These are phyloP conservation scores for Pulveroboletus sp. DNA, from an alignment of 768 basidiomycete genomes.

Conservation along the genomic window DNA sequence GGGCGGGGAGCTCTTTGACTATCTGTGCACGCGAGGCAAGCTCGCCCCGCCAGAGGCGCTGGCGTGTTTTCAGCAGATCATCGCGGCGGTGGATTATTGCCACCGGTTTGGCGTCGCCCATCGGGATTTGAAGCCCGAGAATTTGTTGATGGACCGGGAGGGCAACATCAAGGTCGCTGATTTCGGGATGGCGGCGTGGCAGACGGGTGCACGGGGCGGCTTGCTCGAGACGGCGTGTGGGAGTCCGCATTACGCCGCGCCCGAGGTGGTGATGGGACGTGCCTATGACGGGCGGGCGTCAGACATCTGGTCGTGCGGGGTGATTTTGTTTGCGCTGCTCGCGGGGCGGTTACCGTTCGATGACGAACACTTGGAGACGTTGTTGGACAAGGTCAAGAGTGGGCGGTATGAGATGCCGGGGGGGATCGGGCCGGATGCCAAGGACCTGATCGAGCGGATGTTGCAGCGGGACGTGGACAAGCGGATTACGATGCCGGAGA, in stretches of 20 bases:
- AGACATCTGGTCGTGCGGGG: slow-evolving; percentile 96
- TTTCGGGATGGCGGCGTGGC: slow-evolving; percentile 98
- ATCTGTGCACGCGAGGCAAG: slow-evolving; percentile 76
- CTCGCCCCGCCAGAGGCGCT: slow-evolving; percentile 72
- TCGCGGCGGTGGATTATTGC: slow-evolving; percentile 87
- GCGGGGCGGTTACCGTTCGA: slow-evolving; percentile 90
- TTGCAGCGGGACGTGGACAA: slow-evolving; percentile 68
- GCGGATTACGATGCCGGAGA: slow-evolving; percentile 81
- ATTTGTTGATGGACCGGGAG: slow-evolving; percentile 79
- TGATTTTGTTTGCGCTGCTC: slow-evolving; percentile 89
- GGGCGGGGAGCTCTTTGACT: slow-evolving; percentile 93
- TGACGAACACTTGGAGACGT: slow-evolving; percentile 72
- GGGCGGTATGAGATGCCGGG: slow-evolving; percentile 74
- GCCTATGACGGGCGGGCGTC: slow-evolving; percentile 84
- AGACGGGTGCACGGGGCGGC: slow-evolving; percentile 53
- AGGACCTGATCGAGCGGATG: slow-evolving; percentile 80
- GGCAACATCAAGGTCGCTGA: slow-evolving; percentile 93
- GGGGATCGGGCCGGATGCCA: slow-evolving; percentile 65
- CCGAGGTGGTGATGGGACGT: slow-evolving; percentile 82
- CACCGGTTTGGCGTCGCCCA: slow-evolving; percentile 95
- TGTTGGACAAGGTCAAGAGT: slow-evolving; percentile 79
- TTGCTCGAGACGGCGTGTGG: slow-evolving; percentile 85
- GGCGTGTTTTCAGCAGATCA: slow-evolving; percentile 90
- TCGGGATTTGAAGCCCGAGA: slow-evolving; percentile 93
- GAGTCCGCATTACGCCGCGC: slow-evolving; percentile 92